Evolutionary conservation across 2,329 filamentous ascomycete genomes (phyloP).

Genomic region (Trichoderma citrinoviride): DNA sequence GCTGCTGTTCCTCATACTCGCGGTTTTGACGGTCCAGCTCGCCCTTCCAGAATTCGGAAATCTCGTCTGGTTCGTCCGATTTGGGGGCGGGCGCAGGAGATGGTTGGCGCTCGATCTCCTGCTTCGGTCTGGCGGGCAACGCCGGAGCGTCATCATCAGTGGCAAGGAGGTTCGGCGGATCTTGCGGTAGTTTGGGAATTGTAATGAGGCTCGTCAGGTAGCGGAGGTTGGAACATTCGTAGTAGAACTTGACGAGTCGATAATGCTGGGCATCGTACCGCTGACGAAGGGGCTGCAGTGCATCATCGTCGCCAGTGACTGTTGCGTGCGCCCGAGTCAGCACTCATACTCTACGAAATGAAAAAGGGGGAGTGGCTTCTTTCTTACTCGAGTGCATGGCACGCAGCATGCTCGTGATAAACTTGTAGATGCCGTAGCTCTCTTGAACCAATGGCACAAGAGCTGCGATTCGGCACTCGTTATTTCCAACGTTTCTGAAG

Average conservation of each 20-base stretch:
- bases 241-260: slow-evolving; percentile 95
- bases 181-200: slow-evolving; percentile 91
- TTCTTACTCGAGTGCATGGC: slow-evolving; percentile 90
- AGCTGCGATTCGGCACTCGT: slow-evolving; percentile 93
- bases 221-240: slow-evolving; percentile 95
- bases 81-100: slow-evolving; percentile 64
- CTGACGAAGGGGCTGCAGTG: slow-evolving; percentile 79
- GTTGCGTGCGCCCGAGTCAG: slow-evolving; percentile 24
- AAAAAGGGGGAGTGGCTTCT: neutral
- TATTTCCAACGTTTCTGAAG: slow-evolving; percentile 87
- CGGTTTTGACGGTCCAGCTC: slow-evolving; percentile 88
- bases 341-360: neutral
- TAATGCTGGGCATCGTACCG: slow-evolving; percentile 96
- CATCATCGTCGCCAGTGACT: slow-evolving; percentile 92
- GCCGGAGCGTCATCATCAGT: slow-evolving; percentile 83
- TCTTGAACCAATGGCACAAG: slow-evolving; percentile 92
- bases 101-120: slow-evolving; percentile 65
- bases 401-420: slow-evolving; percentile 97
- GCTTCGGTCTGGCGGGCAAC: slow-evolving; percentile 76
- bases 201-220: slow-evolving; percentile 96
- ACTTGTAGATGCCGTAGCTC: slow-evolving; percentile 99
- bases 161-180: slow-evolving; percentile 82
- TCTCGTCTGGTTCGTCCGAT: slow-evolving; percentile 83
- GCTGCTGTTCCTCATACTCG: slow-evolving; percentile 93
- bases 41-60: slow-evolving; percentile 96